phyloP scores from a whole-genome alignment of 2,329 filamentous ascomycete genomes.

The Phialophora verrucosa region DNA sequence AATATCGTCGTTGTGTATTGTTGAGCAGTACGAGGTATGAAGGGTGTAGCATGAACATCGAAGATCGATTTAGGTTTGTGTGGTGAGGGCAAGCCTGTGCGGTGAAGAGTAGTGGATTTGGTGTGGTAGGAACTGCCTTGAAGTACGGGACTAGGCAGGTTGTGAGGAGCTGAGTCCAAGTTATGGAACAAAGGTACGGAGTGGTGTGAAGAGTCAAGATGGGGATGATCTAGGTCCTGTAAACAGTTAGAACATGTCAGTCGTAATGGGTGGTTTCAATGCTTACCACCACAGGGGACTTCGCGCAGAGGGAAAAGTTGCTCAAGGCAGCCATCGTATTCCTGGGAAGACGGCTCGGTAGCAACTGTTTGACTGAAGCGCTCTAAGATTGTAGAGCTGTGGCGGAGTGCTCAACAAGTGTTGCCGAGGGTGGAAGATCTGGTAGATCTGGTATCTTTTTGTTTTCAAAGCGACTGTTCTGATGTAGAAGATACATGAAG shows the following conservation, averaged over 20 bases:
- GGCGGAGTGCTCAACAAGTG: not conserved
- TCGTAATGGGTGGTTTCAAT: conserved; percentile 1
- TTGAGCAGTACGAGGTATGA: conserved; percentile 2
- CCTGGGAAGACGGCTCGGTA: not conserved
- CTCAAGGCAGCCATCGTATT: not conserved
- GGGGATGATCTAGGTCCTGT: conserved; percentile 6
- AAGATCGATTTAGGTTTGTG: not conserved
- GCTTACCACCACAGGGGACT: conserved; percentile 14
- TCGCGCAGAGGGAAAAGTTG: not conserved
- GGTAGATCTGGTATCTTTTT: not conserved
- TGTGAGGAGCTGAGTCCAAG: not conserved
- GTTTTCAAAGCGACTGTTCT: not conserved
- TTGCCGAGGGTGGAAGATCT: not conserved
- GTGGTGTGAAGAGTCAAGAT: not conserved
- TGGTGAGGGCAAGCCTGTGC: not conserved
- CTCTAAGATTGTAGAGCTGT: not conserved
- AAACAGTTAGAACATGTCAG: conserved; percentile 5
- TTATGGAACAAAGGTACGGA: not conserved
- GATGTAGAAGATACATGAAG: not conserved
- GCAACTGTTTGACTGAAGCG: not conserved
- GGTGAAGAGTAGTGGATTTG: not conserved
- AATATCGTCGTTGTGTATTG: not conserved
- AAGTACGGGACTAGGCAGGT: not conserved
- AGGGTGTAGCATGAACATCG: not conserved
- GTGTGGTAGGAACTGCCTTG: not conserved